phyloP scores from a whole-genome alignment of 768 basidiomycete genomes.

The Hirschioporus abietinus region DNA sequence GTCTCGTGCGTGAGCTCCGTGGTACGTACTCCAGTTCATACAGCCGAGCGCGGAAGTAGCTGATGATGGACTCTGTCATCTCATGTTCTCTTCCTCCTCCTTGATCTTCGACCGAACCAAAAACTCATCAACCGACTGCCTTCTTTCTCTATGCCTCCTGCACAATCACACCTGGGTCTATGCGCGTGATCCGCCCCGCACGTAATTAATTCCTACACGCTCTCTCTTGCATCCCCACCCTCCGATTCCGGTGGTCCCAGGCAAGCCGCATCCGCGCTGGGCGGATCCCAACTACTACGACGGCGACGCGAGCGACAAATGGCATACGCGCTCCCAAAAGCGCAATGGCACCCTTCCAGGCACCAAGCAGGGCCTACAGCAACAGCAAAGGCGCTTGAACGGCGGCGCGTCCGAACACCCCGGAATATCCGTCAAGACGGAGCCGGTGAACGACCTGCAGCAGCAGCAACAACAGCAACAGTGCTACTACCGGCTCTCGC shows the following conservation, averaged over 20 bases:
- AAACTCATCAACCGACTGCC: constrained; percentile 5
- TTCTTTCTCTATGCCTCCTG: constrained; percentile 3
- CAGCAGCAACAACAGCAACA: constrained; percentile 12
- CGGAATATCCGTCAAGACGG: constrained; percentile 12
- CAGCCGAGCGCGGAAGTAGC: neutral
- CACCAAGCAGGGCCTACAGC: constrained; percentile 33
- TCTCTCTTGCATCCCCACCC: neutral
- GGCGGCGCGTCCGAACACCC: constrained; percentile 25
- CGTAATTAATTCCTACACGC: neutral
- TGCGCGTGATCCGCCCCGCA: neutral
- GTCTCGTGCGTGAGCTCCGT: constrained; percentile 82
- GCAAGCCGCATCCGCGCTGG: constrained; percentile 86
- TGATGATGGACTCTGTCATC: neutral
- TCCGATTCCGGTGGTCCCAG: constrained; percentile 28
- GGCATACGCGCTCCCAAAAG: constrained; percentile 80
- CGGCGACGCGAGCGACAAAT: constrained; percentile 77
- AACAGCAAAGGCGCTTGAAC: constrained; percentile 27
- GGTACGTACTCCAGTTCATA: constrained; percentile 37
- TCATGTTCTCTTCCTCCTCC: neutral
- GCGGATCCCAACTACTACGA: constrained; percentile 74
- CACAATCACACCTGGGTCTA: constrained; percentile 3
- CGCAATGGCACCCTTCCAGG: constrained; percentile 42
- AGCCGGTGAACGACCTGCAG: constrained; percentile 29
- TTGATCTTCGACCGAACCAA: constrained; percentile 3
- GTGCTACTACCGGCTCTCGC: constrained; percentile 20